Conservation (phyloP, 2,329 filamentous ascomycete species). For the Alternaria sp. region DNA sequence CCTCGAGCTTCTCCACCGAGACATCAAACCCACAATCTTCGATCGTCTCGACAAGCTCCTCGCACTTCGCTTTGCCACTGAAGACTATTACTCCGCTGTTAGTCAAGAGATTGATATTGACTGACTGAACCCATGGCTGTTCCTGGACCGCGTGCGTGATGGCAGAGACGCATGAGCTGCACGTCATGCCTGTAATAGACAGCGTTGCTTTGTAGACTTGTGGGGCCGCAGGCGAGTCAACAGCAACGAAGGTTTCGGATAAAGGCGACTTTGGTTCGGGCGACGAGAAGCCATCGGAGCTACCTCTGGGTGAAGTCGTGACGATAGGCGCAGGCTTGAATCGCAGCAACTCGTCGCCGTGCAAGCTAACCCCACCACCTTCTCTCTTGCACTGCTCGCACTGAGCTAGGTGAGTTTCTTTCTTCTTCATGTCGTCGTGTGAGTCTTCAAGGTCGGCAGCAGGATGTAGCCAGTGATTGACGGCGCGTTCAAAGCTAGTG, state of each 20-base stretch:
- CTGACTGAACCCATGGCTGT: slow-evolving; percentile 54
- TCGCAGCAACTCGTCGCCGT: slow-evolving; percentile 9
- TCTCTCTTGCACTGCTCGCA: slow-evolving; percentile 46
- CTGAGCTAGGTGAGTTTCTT: slow-evolving; percentile 39
- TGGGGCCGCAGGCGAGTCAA: slow-evolving; percentile 13
- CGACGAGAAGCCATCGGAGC: slow-evolving; percentile 17
- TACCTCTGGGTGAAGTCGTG: slow-evolving; percentile 14
- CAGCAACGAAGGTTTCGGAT: slow-evolving; percentile 24
- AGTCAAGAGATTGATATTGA: slow-evolving; percentile 60
- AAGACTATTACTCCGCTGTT: slow-evolving; percentile 60
- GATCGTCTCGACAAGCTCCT: slow-evolving; percentile 57
- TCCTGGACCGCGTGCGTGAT: slow-evolving; percentile 59
- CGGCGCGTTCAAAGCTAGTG: slow-evolving; percentile 44
- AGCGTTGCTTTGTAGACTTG: slow-evolving; percentile 49
- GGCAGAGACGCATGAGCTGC: slow-evolving; percentile 61
- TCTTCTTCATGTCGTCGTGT: slow-evolving; percentile 37
- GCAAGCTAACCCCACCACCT: slow-evolving; percentile 30
- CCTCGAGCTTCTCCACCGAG: slow-evolving; percentile 43
- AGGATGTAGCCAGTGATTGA: slow-evolving; percentile 36
- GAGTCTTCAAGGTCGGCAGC: slow-evolving; percentile 9
- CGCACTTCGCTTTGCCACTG: slow-evolving; percentile 51
- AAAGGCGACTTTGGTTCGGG: slow-evolving; percentile 14
- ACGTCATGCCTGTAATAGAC: slow-evolving; percentile 66
- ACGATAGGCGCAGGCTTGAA: slow-evolving; percentile 24
- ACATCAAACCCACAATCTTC: slow-evolving; percentile 57